phyloP scores from a whole-genome alignment of 345 rosid genomes.

The Citrus reticulata region DNA sequence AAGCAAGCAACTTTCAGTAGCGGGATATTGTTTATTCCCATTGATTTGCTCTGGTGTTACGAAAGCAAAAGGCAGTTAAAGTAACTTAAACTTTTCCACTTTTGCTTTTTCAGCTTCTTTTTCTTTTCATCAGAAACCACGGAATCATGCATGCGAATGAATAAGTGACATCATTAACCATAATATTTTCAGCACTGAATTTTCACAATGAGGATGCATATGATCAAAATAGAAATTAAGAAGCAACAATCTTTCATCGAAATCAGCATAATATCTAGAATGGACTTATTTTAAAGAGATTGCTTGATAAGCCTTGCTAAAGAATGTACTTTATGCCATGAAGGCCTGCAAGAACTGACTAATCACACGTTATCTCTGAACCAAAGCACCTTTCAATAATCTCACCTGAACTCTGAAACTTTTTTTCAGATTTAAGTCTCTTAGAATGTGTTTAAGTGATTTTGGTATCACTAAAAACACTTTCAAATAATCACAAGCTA shows the following conservation, averaged over 20 bases:
- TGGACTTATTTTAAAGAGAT: background rate
- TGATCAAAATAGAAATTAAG: background rate
- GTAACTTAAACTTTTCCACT: background rate
- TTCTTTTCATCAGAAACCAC: background rate
- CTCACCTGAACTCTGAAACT: background rate
- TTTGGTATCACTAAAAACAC: background rate
- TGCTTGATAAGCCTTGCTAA: background rate
- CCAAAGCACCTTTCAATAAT: background rate
- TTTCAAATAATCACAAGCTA: background rate
- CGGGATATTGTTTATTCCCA: background rate
- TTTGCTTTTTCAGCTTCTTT: conserved; percentile 12
- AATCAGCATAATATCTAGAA: background rate
- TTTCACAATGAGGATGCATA: background rate
- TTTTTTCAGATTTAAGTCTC: background rate
- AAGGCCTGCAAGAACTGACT: background rate
- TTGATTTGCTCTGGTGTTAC: background rate
- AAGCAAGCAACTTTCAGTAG: background rate
- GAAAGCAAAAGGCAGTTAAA: background rate
- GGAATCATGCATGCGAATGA: background rate
- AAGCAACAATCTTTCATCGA: background rate
- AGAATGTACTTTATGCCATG: background rate
- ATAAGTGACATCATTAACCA: background rate
- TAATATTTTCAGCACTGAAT: background rate
- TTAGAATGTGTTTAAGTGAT: too few relatives aligned
- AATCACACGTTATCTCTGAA: background rate